Evolutionary conservation across 129 eudicot species (phyloP).

Genomic region (Helichrysum umbraculigerum): DNA sequence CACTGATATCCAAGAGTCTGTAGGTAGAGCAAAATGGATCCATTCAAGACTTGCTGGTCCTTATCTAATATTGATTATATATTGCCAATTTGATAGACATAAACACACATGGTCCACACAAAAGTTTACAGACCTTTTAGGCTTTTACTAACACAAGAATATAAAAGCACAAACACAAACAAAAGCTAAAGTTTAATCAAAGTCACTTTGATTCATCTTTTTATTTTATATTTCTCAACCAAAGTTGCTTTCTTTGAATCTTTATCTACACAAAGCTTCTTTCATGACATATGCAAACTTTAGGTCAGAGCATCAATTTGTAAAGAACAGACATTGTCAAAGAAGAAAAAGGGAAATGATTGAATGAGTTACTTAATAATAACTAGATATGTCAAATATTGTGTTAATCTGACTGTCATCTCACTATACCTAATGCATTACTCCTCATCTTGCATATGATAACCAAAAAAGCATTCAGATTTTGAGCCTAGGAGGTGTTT

Average conservation of each 20-base stretch:
- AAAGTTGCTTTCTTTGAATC: slow-evolving; percentile 36
- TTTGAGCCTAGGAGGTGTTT: background rate
- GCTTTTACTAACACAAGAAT: slow-evolving; percentile 36
- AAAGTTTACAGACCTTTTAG: slow-evolving; percentile 29
- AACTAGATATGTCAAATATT: background rate
- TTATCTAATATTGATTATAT: slow-evolving; percentile 13
- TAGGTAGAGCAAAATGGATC: slow-evolving; percentile 25
- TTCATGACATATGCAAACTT: slow-evolving; percentile 22
- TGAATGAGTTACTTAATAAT: background rate
- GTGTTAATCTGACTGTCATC: background rate
- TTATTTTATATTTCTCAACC: slow-evolving; percentile 8
- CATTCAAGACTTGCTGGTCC: slow-evolving; percentile 29
- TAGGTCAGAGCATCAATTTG: slow-evolving; percentile 21
- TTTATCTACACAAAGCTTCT: slow-evolving; percentile 27
- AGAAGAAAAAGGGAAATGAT: background rate
- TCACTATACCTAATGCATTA: background rate
- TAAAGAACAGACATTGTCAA: slow-evolving; percentile 2
- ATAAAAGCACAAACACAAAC: slow-evolving; percentile 34
- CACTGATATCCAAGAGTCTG: slow-evolving; percentile 28
- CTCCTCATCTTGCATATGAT: background rate
- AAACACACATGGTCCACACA: slow-evolving; percentile 27
- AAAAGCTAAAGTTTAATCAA: slow-evolving; percentile 39
- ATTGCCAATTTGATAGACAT: slow-evolving; percentile 18
- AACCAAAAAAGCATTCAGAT: slow-evolving; percentile 2
- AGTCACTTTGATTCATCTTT: slow-evolving; percentile 28